A percentile compares a stretch with the other conserved stretches of the same genome.
Evolutionary conservation across 352 stramenopile genomes (phyloP).

Genomic region (Globisporangium nunn): DNA sequence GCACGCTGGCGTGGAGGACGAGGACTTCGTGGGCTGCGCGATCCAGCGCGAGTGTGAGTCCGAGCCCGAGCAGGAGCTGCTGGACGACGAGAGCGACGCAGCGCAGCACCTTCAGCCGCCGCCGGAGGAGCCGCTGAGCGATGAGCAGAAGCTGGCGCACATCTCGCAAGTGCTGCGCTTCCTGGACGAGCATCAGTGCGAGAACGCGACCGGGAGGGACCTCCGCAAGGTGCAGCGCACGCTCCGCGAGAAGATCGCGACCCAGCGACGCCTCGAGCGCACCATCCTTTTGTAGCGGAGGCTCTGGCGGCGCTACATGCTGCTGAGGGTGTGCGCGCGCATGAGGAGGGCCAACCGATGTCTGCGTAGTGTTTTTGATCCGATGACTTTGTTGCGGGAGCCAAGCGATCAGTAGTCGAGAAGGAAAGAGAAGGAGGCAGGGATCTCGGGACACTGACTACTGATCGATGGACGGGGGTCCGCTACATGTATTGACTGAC

Average conservation of each 20-base stretch:
- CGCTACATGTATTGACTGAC: too few species aligned
- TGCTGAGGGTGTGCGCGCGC: too few species aligned
- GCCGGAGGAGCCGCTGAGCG: constrained; percentile 1
- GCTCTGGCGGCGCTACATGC: background rate
- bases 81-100: background rate
- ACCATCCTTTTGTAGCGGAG: background rate
- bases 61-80: background rate
- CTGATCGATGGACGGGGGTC: too few species aligned
- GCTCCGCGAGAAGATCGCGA: constrained; percentile 6
- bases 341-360: background rate
- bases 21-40: constrained; percentile 10
- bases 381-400: too few species aligned
- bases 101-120: background rate
- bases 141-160: constrained; percentile 10
- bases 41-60: constrained; percentile 8
- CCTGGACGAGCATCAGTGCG: constrained; percentile 5
- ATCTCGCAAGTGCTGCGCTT: constrained; percentile 8
- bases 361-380: background rate
- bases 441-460: too few species aligned
- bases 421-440: too few species aligned
- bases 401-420: too few species aligned
- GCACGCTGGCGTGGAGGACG: constrained; percentile 7
- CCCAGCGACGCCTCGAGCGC: background rate
- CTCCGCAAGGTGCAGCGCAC: constrained; percentile 10
- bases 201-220: constrained; percentile 3